phyloP scores from a whole-genome alignment of 345 rosid genomes.

The Cardamine chenopodiifolia region DNA sequence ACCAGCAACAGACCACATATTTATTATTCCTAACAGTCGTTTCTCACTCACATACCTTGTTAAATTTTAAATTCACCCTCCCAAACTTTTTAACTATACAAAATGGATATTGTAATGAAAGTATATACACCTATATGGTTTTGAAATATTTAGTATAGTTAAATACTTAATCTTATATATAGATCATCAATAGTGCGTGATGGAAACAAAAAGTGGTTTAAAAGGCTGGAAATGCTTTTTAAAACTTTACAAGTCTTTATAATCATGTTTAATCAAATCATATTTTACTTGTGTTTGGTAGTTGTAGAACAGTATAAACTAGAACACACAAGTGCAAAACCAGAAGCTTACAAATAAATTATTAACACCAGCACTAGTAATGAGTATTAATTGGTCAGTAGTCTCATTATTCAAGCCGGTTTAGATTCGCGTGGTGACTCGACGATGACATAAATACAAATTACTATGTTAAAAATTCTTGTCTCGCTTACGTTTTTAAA shows the following conservation, averaged over 20 bases:
- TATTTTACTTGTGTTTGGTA: not conserved
- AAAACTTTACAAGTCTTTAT: not conserved
- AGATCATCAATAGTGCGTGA: not conserved
- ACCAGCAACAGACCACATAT: constrained; percentile 15
- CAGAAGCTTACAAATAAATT: not conserved
- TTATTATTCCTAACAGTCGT: constrained; percentile 9
- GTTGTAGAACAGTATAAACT: not conserved
- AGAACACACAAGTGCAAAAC: not conserved
- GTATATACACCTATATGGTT: not conserved
- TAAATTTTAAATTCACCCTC: not conserved
- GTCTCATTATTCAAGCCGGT: too few species aligned
- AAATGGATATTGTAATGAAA: not conserved
- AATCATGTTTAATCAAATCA: too few species aligned
- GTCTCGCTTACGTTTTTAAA: not conserved
- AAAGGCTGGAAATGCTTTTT: not conserved
- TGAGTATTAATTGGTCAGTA: too few species aligned
- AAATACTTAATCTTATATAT: not conserved
- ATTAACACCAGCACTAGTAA: not conserved
- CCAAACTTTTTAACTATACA: not conserved
- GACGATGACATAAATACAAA: too few species aligned
- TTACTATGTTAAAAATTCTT: not conserved
- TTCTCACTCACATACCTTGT: constrained; percentile 9
- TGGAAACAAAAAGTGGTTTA: not conserved
- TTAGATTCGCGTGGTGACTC: too few species aligned
- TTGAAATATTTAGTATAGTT: not conserved